phyloP scores from a whole-genome alignment of 495 filamentous ascomycete genomes.

The Baudoinia panamericana region DNA sequence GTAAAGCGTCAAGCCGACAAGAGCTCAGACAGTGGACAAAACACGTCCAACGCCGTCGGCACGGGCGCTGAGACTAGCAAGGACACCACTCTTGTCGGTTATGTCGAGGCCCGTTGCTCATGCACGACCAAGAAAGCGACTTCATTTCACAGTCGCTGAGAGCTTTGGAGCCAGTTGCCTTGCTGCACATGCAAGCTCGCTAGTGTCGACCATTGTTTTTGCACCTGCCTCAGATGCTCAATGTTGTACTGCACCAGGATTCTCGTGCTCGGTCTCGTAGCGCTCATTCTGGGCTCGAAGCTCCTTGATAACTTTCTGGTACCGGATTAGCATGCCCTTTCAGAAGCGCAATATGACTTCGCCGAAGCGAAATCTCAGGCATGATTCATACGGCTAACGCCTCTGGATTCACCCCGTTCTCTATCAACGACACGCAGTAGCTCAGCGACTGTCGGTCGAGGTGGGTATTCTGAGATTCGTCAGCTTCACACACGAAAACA shows the following conservation, averaged over 20 bases:
- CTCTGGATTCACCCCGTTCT: constrained; percentile 94
- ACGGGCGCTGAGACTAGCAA: no score
- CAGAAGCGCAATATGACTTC: background rate
- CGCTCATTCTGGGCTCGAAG: constrained; percentile 23
- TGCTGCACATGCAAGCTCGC: no score
- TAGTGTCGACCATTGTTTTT: no score
- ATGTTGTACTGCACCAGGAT: background rate
- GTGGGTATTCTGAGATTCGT: constrained; percentile 60
- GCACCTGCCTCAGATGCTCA: background rate
- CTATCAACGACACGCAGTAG: constrained; percentile 87
- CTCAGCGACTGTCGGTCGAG: constrained; percentile 82
- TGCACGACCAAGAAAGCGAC: no score
- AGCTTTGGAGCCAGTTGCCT: no score
- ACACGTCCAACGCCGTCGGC: no score
- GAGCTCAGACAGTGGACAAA: no score
- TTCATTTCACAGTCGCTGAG: no score
- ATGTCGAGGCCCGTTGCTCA: no score
- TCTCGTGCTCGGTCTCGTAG: constrained; percentile 6
- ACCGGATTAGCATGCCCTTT: background rate
- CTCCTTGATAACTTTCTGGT: constrained; percentile 27
- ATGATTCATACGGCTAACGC: constrained; percentile 73
- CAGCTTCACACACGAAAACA: background rate
- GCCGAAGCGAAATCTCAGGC: no score
- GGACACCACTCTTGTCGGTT: no score
- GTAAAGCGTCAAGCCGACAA: no score